Evolutionary conservation across 2,329 filamentous ascomycete species (phyloP).

Genomic region (Alternaria sp.): DNA sequence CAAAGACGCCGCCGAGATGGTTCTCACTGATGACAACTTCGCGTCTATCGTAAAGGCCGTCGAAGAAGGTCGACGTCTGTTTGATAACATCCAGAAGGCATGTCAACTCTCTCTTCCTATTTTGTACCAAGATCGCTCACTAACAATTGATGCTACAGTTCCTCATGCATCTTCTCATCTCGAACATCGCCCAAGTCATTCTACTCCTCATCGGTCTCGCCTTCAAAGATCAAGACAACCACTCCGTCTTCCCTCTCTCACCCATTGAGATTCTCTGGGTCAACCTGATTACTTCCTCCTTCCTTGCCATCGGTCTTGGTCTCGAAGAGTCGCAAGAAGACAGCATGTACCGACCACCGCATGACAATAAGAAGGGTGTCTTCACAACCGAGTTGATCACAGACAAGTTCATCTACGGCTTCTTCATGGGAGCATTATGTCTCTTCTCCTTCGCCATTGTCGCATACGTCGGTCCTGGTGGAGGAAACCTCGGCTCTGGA

Average conservation of each 20-base stretch:
- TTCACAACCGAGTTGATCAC: conserved; percentile 58
- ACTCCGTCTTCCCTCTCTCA: conserved; percentile 57
- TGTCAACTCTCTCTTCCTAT: background rate
- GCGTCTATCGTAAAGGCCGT: conserved; percentile 54
- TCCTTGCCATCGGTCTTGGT: conserved; percentile 58
- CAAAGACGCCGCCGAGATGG: conserved; percentile 54
- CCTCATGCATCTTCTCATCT: conserved; percentile 59
- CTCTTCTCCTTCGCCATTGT: conserved; percentile 57
- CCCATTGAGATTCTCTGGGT: conserved; percentile 60
- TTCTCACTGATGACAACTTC: conserved; percentile 54
- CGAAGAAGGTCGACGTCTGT: conserved; percentile 53
- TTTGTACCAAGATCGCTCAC: background rate
- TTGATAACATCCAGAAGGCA: conserved; percentile 55
- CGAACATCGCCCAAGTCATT: conserved; percentile 59
- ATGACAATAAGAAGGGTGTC: conserved; percentile 54
- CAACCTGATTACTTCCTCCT: conserved; percentile 59
- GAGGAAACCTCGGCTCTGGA: conserved; percentile 54
- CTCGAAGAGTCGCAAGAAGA: conserved; percentile 58
- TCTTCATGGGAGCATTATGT: conserved; percentile 57
- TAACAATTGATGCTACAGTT: conserved; percentile 35
- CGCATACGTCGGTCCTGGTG: conserved; percentile 53
- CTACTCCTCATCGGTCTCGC: conserved; percentile 58
- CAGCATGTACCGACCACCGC: conserved; percentile 58
- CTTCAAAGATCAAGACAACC: conserved; percentile 55
- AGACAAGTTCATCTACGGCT: conserved; percentile 60